Base-by-base conservation (phyloP, 192 early-diverging fungal genomes). In the Backusella psychrophila region DNA sequence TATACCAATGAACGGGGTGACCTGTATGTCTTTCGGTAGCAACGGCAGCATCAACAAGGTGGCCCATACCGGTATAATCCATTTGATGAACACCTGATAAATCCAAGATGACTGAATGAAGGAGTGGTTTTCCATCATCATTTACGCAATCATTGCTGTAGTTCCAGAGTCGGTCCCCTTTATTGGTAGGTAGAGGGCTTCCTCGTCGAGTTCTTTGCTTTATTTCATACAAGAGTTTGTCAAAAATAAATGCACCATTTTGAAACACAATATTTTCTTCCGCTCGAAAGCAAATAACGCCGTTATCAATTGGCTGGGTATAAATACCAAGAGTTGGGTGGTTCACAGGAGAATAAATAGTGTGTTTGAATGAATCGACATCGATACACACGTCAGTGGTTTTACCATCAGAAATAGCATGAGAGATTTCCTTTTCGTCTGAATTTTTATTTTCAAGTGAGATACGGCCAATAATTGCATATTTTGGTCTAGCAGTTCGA, bases 31-130 rank as follows among this genome's bases (percentile, higher is more conserved):
- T 73, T 15, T 81, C 75, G n/a, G 59, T 72, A 31, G 82, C 78
- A 33, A 88, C 85, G 15, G 90, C 71, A 12, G 42, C 80, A 42
- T 95, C 94, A 8, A 92, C 79, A 5, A 98, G 86, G 39, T 86
- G 86, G 77, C 95, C 93, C 42, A 94, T 74, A 19, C 94, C 95
- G 1, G 95, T 94, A 21, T 90, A 88, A 75, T 98, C 96, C 52
- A 96, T 86, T 39, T 88, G 77, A 42, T 92, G 91, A 23, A 96
- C 94, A 26, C 88, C 90, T 0, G 90, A 85, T 66, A 98, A 90
- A 77, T 98, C 96, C 69, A 98, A 87, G 36, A 98, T 84, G 26
- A 96, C 78, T 1, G 94, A 91, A 26, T 87, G 84, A 23, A 96
- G 83, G 4, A 81, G 73, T 12, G 90, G 89, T 76, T 78, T 59